Evolutionary conservation across 768 basidiomycete species (phyloP).

Genomic region (Pulveroboletus frians): DNA sequence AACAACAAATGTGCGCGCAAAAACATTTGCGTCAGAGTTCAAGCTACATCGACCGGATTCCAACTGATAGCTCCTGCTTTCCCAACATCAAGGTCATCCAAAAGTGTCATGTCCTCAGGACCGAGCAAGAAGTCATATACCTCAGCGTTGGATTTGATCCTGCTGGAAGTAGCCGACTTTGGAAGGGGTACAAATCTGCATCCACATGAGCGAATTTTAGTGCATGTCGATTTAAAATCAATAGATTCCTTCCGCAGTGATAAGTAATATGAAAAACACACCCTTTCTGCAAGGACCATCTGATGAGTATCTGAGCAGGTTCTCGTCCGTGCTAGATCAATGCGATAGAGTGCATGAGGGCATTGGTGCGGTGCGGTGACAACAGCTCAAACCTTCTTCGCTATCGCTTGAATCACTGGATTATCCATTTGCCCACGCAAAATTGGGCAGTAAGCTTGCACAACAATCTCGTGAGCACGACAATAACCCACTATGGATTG

Average conservation of each 20-base stretch:
- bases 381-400: conserved; percentile 47
- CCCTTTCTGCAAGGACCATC: conserved; percentile 89
- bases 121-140: conserved; percentile 72
- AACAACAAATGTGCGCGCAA: background rate
- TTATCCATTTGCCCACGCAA: conserved; percentile 54
- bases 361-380: conserved; percentile 1
- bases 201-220: background rate
- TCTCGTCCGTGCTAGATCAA: conserved; percentile 48
- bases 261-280: conserved; percentile 31
- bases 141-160: conserved; percentile 69
- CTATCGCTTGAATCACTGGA: conserved; percentile 47
- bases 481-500: conserved; percentile 74
- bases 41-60: conserved; percentile 67
- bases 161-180: conserved; percentile 65
- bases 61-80: conserved; percentile 71
- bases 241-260: background rate
- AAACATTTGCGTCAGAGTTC: conserved; percentile 18
- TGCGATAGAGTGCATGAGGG: conserved; percentile 1
- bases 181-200: conserved; percentile 75
- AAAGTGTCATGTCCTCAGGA: conserved; percentile 54
- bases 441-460: conserved; percentile 77
- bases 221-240: background rate
- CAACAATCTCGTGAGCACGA: conserved; percentile 48
- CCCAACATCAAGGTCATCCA: conserved; percentile 71
- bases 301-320: conserved; percentile 74